Evolutionary conservation across 192 early-diverging fungal genomes (phyloP).

Genomic region (Backusella mclennaniae): DNA sequence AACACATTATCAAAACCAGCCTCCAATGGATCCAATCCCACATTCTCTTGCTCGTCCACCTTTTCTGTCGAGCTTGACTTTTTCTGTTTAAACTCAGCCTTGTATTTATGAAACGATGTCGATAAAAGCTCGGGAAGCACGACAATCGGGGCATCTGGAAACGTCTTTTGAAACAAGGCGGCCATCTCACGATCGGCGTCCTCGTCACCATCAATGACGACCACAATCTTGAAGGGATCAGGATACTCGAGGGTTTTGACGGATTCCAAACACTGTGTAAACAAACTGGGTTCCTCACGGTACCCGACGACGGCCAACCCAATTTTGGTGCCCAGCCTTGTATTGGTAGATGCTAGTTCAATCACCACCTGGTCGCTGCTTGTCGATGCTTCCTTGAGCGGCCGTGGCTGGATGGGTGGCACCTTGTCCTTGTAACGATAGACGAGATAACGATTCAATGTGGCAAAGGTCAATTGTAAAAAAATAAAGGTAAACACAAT

Average conservation of each 20-base stretch:
- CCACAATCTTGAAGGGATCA: conserved; percentile 22
- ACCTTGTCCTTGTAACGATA: conserved; percentile 10
- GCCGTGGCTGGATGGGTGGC: not conserved
- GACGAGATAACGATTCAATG: conserved; percentile 25
- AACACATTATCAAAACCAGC: not conserved
- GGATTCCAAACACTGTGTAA: conserved; percentile 34
- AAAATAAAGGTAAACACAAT: conserved; percentile 36
- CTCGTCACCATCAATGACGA: conserved; percentile 39
- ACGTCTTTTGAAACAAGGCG: conserved; percentile 27
- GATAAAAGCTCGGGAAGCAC: conserved; percentile 27
- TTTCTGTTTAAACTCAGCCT: not conserved
- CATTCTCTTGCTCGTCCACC: not conserved
- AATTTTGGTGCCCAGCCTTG: conserved; percentile 15
- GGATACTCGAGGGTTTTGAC: conserved; percentile 32
- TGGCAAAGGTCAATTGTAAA: conserved; percentile 35
- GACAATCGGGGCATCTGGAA: conserved; percentile 16
- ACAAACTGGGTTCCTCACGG: conserved; percentile 31
- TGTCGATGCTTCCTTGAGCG: not conserved
- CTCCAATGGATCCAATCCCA: not conserved
- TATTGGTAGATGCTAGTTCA: not conserved
- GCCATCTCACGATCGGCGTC: conserved; percentile 37
- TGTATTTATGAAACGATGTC: not conserved
- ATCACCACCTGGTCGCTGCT: not conserved
- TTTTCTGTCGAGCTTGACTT: not conserved
- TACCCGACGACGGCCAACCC: conserved; percentile 39